A percentile compares a stretch with the other conserved stretches of the same genome.
These are phyloP conservation scores for Otatea glauca DNA, from an alignment of 176 grass and related monocot species.

Conservation along the genomic window DNA sequence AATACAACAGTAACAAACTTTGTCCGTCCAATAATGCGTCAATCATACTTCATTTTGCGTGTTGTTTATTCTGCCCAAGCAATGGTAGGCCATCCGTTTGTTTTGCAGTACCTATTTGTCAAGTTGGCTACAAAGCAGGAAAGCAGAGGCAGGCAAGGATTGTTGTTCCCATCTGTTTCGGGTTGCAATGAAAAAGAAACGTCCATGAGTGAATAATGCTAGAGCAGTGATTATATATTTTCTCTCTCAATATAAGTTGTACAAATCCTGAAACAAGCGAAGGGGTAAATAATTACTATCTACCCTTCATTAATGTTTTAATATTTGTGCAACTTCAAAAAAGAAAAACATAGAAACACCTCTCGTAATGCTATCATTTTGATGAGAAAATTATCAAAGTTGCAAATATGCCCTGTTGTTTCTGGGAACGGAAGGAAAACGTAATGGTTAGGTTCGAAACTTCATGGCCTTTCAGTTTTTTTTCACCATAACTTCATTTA, in stretches of 20 bases:
- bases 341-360: too few relatives aligned
- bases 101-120: conserved; percentile 4
- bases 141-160: not conserved
- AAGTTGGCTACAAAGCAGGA: not conserved
- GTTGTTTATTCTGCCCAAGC: not conserved
- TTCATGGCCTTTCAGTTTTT: not conserved
- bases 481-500: not conserved
- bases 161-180: not conserved
- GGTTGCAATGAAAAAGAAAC: not conserved
- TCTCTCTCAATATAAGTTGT: too few relatives aligned
- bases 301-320: too few relatives aligned
- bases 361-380: not conserved
- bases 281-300: too few relatives aligned
- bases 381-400: not conserved
- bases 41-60: not conserved
- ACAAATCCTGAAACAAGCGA: too few relatives aligned
- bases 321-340: too few relatives aligned
- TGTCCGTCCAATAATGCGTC: not conserved
- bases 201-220: not conserved
- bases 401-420: not conserved
- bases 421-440: not conserved
- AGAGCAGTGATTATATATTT: too few relatives aligned
- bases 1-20: not conserved
- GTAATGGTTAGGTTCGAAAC: not conserved
- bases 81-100: conserved; percentile 6